Conservation (phyloP, 2,329 filamentous ascomycete species). For the Fusarium sp. region DNA sequence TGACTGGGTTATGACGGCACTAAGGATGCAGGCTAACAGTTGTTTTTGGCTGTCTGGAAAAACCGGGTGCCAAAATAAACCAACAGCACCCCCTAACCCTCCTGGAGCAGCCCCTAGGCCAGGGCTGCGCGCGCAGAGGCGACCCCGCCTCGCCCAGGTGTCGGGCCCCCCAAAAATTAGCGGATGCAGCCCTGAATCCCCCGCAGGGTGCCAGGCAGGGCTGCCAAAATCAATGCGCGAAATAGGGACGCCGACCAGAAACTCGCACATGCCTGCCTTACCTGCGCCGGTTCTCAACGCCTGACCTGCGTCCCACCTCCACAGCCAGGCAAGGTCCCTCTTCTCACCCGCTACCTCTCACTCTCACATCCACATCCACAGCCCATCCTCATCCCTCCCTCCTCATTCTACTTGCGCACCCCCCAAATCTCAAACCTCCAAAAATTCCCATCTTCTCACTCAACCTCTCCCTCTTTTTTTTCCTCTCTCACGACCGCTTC, state of each 20-base stretch:
- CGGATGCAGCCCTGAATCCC: constrained; percentile 8
- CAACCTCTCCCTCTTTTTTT: constrained; percentile 31
- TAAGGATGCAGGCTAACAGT: constrained; percentile 23
- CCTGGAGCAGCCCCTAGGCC: background rate
- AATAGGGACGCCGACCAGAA: background rate
- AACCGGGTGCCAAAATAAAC: constrained; percentile 18
- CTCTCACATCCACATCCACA: constrained; percentile 19
- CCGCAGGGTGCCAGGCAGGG: constrained; percentile 6
- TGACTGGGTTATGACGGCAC: constrained; percentile 29
- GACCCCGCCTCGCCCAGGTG: background rate
- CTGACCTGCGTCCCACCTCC: constrained; percentile 43
- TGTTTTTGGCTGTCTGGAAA: constrained; percentile 8
- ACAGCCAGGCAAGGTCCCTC: constrained; percentile 26
- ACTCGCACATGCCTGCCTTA: constrained; percentile 9
- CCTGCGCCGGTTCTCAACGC: constrained; percentile 31
- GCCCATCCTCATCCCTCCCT: constrained; percentile 35
- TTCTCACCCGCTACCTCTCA: constrained; percentile 25
- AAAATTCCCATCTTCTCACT: constrained; percentile 35
- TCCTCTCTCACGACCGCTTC: constrained; percentile 30
- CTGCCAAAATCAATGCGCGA: constrained; percentile 17
- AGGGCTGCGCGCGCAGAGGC: background rate
- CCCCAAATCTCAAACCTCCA: constrained; percentile 43
- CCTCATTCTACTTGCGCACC: constrained; percentile 39
- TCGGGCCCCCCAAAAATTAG: background rate
- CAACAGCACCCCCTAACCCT: background rate